phyloP scores from a whole-genome alignment of 2,329 filamentous ascomycete genomes.

The Ceratocystis diversiconidia region DNA sequence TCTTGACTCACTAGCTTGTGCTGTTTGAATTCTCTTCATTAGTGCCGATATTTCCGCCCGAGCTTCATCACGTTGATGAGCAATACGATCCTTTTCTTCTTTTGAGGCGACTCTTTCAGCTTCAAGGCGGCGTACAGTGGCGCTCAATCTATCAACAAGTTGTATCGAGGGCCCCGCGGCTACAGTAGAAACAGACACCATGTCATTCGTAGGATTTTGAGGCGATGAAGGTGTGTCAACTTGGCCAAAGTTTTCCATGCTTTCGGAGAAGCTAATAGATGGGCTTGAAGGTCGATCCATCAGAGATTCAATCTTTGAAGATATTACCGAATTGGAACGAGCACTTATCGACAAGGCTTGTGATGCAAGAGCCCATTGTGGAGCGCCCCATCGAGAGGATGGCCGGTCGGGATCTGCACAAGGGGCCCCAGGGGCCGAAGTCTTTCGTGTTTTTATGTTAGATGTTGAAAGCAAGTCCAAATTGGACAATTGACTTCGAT shows the following conservation, averaged over 20 bases:
- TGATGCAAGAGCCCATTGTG: not conserved
- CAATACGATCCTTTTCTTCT: conserved; percentile 70
- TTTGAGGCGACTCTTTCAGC: conserved; percentile 78
- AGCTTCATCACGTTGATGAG: conserved; percentile 79
- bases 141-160: conserved; percentile 89
- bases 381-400: conserved; percentile 6
- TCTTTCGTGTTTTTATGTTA: conserved; percentile 3
- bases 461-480: conserved; percentile 9
- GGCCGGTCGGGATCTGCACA: conserved; percentile 10
- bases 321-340: conserved; percentile 1
- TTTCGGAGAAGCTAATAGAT: not conserved
- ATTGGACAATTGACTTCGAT: conserved; percentile 4
- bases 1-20: conserved; percentile 43
- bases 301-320: not conserved
- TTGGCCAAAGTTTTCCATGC: conserved; percentile 27
- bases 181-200: conserved; percentile 77
- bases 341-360: conserved; percentile 2
- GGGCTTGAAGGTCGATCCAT: conserved; percentile 4
- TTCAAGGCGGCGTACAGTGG: conserved; percentile 78
- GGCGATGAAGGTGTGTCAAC: conserved; percentile 45
- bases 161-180: conserved; percentile 87
- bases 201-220: conserved; percentile 61
- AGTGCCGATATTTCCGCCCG: conserved; percentile 78
- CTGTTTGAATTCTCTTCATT: conserved; percentile 73
- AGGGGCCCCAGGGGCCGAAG: not conserved